Conservation (phyloP, 2,329 filamentous ascomycete species). For the Phaeosphaeria sp. region DNA sequence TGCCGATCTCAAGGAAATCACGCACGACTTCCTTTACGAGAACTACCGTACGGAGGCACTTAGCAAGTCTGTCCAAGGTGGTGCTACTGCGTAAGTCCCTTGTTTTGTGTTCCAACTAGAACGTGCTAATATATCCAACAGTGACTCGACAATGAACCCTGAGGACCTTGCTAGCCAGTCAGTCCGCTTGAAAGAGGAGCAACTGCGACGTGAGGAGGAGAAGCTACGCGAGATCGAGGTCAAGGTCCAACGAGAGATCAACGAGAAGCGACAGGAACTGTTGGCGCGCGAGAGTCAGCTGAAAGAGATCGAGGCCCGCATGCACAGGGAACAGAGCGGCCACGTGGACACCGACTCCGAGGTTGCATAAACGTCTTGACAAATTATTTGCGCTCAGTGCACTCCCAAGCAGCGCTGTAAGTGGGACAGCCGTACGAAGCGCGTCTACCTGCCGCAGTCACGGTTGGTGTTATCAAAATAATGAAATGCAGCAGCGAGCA, state of each 20-base stretch:
- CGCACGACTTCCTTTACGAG: conserved; percentile 99
- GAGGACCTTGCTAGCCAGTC: conserved; percentile 97
- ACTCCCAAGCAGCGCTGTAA: conserved; percentile 9
- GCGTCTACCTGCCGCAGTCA: conserved; percentile 33
- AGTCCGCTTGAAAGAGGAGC: conserved; percentile 98
- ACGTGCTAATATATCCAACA: conserved; percentile 38
- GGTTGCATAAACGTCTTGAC: conserved; percentile 32
- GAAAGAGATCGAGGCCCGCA: conserved; percentile 97
- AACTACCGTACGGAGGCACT: conserved; percentile 99
- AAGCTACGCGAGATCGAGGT: conserved; percentile 99
- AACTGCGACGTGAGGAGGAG: conserved; percentile 98
- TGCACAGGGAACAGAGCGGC: conserved; percentile 80
- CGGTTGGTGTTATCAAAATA: conserved; percentile 27
- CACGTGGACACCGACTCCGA: conserved; percentile 42
- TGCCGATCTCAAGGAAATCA: conserved; percentile 98
- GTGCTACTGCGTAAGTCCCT: conserved; percentile 78
- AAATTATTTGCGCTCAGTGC: conserved; percentile 9
- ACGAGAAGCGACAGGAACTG: conserved; percentile 99
- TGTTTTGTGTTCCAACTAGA: neutral
- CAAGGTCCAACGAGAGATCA: conserved; percentile 99
- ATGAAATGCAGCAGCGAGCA: conserved; percentile 40
- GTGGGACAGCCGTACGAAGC: conserved; percentile 30
- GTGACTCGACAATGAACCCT: conserved; percentile 92
- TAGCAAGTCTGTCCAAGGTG: conserved; percentile 97
- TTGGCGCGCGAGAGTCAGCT: conserved; percentile 97